These are phyloP conservation scores for Mortierella polycephala DNA, from an alignment of 371 early-diverging fungal genomes.

Conservation along the genomic window DNA sequence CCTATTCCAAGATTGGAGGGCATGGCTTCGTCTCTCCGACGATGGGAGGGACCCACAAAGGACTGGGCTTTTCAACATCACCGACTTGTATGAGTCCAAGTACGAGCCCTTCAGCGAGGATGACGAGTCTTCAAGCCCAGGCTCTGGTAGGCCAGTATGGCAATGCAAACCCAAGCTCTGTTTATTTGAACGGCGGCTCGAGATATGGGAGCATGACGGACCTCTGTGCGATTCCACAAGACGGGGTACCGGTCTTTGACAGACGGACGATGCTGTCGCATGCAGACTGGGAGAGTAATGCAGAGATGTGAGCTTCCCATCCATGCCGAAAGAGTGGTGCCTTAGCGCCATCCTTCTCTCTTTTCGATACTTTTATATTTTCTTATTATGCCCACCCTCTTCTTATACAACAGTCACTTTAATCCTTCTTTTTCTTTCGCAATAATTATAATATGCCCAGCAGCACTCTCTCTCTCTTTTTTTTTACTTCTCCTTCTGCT, in stretches of 20 bases:
- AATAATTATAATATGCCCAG: no score
- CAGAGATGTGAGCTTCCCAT: background rate
- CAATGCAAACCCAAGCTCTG: background rate
- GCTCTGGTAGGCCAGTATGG: slow-evolving; percentile 14
- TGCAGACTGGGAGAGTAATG: background rate
- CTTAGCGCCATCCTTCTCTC: no score
- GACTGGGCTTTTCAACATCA: background rate
- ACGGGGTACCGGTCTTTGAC: background rate
- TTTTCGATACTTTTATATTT: no score
- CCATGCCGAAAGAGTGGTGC: no score
- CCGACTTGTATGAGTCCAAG: background rate
- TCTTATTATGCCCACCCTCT: no score
- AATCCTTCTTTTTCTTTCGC: no score
- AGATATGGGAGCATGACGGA: background rate
- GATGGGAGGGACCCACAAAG: background rate
- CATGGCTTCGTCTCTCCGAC: slow-evolving; percentile 6
- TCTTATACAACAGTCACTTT: no score
- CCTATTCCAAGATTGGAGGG: slow-evolving; percentile 37
- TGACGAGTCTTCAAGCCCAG: slow-evolving; percentile 4
- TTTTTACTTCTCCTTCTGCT: no score
- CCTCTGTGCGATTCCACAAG: background rate
- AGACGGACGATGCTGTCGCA: background rate
- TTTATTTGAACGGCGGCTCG: background rate
- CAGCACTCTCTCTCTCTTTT: no score
- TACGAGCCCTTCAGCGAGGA: background rate